phyloP scores from a whole-genome alignment of 1,139 yeast genomes.

The Hanseniaspora gamundiae region DNA sequence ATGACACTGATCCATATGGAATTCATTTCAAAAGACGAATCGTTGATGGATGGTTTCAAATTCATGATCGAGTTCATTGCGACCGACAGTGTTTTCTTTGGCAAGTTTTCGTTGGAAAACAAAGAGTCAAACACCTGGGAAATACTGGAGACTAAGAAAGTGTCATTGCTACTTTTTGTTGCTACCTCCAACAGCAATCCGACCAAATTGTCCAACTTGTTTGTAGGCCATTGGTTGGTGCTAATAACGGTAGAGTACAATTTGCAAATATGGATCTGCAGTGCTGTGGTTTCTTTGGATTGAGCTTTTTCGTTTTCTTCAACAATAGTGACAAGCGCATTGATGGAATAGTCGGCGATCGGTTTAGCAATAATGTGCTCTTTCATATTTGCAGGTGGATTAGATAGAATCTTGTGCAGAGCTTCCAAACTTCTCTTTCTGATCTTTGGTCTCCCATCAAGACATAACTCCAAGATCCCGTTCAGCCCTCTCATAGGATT shows the following conservation, averaged over 20 bases:
- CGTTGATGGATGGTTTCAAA: conserved; percentile 70
- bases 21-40: conserved; percentile 54
- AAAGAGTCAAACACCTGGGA: conserved; percentile 79
- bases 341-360: conserved; percentile 59
- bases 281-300: conserved; percentile 39
- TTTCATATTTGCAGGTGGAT: conserved; percentile 68
- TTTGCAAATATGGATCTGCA: conserved; percentile 67
- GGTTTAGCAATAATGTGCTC: conserved; percentile 64
- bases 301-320: conserved; percentile 33
- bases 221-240: conserved; percentile 73
- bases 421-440: conserved; percentile 94
- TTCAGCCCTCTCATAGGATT: conserved; percentile 75
- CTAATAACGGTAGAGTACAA: conserved; percentile 55
- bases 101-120: conserved; percentile 58
- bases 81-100: conserved; percentile 46
- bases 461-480: conserved; percentile 66
- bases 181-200: conserved; percentile 65
- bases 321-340: conserved; percentile 31
- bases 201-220: conserved; percentile 59
- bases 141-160: conserved; percentile 60
- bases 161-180: conserved; percentile 33
- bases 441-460: conserved; percentile 90
- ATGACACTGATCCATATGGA: conserved; percentile 94
- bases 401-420: conserved; percentile 43
- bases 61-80: conserved; percentile 65